phyloP scores from a whole-genome alignment of 306 rosid genomes.

The Spatholobus suberectus region DNA sequence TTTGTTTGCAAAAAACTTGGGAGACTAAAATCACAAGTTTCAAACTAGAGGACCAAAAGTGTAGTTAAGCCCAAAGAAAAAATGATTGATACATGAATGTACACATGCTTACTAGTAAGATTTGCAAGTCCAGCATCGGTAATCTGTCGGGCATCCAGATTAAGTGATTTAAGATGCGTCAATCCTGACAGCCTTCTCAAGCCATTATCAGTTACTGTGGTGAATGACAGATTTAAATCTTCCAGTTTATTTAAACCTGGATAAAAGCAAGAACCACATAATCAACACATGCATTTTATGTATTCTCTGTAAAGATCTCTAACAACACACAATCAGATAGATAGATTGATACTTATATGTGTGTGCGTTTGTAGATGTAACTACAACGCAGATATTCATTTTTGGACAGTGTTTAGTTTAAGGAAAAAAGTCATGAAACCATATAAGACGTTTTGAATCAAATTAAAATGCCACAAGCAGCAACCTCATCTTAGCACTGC shows the following conservation, averaged over 20 bases:
- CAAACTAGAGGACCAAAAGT: not conserved
- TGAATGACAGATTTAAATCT: conserved; percentile 90
- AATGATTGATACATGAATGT: not conserved
- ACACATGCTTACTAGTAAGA: conserved; percentile 68
- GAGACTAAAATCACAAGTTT: not conserved
- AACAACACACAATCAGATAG: not conserved
- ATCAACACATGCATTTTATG: conserved; percentile 19
- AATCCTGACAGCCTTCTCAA: conserved; percentile 77
- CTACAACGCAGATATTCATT: not conserved
- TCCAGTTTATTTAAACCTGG: conserved; percentile 81
- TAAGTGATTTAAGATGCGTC: conserved; percentile 83
- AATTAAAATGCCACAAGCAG: not conserved
- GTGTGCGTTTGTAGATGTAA: not conserved
- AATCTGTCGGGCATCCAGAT: conserved; percentile 87
- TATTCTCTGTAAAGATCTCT: conserved; percentile 7
- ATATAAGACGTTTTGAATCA: conserved; percentile 23
- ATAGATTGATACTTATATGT: not conserved
- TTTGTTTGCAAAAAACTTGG: not conserved
- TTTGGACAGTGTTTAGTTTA: not conserved
- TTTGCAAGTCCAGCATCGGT: conserved; percentile 83
- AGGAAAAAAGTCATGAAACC: conserved; percentile 11
- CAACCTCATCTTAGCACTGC: not conserved
- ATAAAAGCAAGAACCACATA: conserved; percentile 37
- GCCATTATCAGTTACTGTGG: conserved; percentile 73
- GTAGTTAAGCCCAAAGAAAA: not conserved